Base-by-base conservation (phyloP, 805 yeast genomes). In the Sungouiozyma intestinalis region DNA sequence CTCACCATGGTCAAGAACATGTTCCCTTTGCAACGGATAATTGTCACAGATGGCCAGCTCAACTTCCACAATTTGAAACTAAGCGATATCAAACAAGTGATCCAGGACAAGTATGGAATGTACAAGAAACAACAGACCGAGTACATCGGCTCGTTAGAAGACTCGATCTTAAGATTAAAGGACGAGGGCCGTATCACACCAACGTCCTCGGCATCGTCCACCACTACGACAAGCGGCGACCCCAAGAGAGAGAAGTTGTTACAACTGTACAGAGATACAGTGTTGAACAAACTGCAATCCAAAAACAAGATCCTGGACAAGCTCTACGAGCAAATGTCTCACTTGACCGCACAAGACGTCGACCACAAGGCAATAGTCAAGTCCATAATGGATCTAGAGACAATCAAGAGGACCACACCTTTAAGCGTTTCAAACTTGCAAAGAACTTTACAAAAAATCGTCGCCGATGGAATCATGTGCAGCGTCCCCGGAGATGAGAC, bases 21-120 rank as follows among this genome's bases (percentile, higher is more conserved):
- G 20, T 59, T 60, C 37, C 62, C 63, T 2, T 42, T 44, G 19
- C 59, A 56, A 32, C 37, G 57, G 35, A 56, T 58, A n/a, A 52
- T 59, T 11, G 43, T 60, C 27, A 48, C 53, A 7, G 63, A 60
- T 46, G 64, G 64, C 2, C 64, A 60, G 40, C 41, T 60, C 33
- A 57, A 56, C 32, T 58, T 60, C 47, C 61, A 59, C 41, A 54
- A 58, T 41, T 40, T 60, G 34, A 55, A 54, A 34, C 41, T 60
- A 27, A 42, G 37, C 15, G 50, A 49, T 33, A 42, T 56, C 27
- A 50, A 50, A 35, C 43, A 38, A 16, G 38, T 46, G 37, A 45
- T 55, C 8, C 42, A 43, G 18, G 50, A 48, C 16, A 48, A 52
- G 36, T 52, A 45, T 40, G 48, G 45, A n/a, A 36, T 34, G 21